Evolutionary conservation across 2,329 filamentous ascomycete species (phyloP).

Genomic region (Colletotrichum horii): DNA sequence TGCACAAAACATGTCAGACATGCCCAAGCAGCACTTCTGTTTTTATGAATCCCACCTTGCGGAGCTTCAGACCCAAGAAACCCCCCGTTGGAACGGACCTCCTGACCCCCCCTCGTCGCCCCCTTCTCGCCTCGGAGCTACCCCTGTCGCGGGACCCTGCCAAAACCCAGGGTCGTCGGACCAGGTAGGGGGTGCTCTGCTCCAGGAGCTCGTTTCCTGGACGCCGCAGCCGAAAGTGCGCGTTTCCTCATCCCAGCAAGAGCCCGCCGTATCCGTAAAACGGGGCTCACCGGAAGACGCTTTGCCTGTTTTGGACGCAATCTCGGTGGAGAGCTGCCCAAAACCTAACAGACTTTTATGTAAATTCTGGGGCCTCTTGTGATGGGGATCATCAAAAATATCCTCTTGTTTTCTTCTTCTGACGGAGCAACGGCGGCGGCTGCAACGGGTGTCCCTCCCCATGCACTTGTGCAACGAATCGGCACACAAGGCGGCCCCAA

Average conservation of each 20-base stretch:
- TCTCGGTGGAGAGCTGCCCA: conserved; percentile 10
- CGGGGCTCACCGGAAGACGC: conserved; percentile 12
- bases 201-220: background rate
- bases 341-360: background rate
- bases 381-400: background rate
- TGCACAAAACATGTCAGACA: background rate
- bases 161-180: background rate
- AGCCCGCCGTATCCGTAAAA: conserved; percentile 2
- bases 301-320: conserved; percentile 8
- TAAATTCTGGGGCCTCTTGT: background rate
- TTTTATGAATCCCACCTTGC: background rate
- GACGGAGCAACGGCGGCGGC: conserved; percentile 14
- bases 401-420: conserved; percentile 1
- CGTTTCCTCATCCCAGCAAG: background rate
- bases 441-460: background rate
- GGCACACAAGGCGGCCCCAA: background rate
- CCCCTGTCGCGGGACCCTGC: background rate
- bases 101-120: background rate
- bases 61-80: background rate
- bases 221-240: conserved; percentile 9
- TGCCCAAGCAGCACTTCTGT: no score
- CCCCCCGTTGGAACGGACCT: background rate
- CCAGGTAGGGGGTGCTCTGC: background rate
- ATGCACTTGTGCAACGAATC: conserved; percentile 3
- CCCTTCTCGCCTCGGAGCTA: background rate